Evolutionary conservation across 306 rosid species (phyloP), one percentile per base, ranked within the genome.

Genomic region (Trichosanthes truncata): DNA sequence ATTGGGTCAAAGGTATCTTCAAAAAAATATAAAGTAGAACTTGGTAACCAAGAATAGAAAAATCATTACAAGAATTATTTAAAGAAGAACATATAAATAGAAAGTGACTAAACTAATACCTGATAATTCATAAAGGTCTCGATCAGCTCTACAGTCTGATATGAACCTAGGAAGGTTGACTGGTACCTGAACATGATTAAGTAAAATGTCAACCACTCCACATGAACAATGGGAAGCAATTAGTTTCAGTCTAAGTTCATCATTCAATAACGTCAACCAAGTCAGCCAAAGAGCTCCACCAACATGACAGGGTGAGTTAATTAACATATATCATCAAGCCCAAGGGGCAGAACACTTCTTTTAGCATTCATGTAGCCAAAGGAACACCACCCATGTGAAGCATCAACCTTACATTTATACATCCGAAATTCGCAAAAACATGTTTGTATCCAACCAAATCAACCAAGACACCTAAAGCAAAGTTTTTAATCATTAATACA

Each of bases 81-180:
- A 9, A 48, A 25, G 40, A 48, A 69, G 6, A 48, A 15, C 3
- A 73, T 73, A 73, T 0, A 48, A 15, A 48, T 15, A 25, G 43
- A 72, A 23, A 73, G 29, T 73, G 43, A 25, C 14, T 26, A 31
- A 79, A 71, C 29, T 48, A 68, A 78, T 86, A 95, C 98, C 97
- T 95, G 97, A 77, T 95, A 95, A 81, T 95, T 95, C 98, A 95
- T 91, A 83, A 92, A 95, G 78, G 98, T 95, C 87, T 95, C 97
- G 49, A 95, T 92, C 74, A 95, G 86, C 80, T 95, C 98, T 80
- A 85, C 95, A 4, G 98, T 92, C 85, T 95, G 98, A 85, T 87
- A 95, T 68, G 97, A 91, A 40, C 98, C 98, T 17, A 92, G 86
- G 85, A 95, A 84, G 31, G 98, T 95, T 38, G 98, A 95, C 61